Conservation (phyloP, 2,329 filamentous ascomycete species). For the Erysiphe pisi region DNA sequence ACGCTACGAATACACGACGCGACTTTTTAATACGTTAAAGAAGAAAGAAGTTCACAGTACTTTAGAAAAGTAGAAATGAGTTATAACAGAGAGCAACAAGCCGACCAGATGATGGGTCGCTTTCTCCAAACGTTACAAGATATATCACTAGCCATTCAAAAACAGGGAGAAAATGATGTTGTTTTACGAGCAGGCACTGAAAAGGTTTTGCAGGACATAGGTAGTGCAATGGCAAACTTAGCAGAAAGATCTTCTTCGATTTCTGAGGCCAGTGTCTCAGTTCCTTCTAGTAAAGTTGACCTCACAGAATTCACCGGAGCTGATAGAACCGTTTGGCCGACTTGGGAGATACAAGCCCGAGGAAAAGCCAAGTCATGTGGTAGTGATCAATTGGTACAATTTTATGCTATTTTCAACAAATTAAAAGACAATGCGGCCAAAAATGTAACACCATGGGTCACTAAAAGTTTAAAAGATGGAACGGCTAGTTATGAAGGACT, state of each 20-base stretch:
- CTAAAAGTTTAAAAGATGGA: background rate
- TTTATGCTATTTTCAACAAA: conserved; percentile 21
- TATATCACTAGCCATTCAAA: background rate
- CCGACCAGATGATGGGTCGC: background rate
- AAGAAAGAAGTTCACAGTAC: background rate
- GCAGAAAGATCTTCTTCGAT: background rate
- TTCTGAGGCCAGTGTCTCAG: background rate
- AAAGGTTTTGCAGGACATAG: background rate
- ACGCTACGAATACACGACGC: background rate
- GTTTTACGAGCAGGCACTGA: background rate
- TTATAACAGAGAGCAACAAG: background rate
- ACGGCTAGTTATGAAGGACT: background rate
- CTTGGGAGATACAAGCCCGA: background rate
- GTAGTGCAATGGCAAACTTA: background rate
- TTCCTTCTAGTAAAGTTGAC: background rate
- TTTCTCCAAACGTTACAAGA: background rate
- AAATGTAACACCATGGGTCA: conserved; percentile 17
- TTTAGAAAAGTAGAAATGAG: background rate
- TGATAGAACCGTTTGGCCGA: background rate
- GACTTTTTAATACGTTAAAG: background rate
- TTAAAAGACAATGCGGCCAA: conserved; percentile 8
- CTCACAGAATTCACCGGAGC: background rate
- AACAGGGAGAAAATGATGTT: background rate
- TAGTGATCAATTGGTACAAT: background rate
- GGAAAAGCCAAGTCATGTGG: conserved; percentile 12